These are phyloP conservation scores for Dimocarpus longan DNA, from an alignment of 345 rosid species.

Conservation along the genomic window DNA sequence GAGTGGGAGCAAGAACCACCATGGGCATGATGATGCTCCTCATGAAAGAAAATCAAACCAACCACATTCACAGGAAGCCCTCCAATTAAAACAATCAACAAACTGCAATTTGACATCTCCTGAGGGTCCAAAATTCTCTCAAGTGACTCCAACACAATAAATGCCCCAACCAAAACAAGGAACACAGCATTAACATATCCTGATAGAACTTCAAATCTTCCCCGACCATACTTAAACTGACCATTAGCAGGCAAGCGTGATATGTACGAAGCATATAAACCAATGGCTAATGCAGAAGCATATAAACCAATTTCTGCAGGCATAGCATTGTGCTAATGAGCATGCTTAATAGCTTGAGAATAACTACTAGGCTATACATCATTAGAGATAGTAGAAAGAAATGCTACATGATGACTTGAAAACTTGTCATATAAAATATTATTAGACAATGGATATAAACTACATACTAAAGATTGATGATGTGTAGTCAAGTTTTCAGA, in stretches of 20 bases:
- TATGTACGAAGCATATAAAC: slow-evolving; percentile 89
- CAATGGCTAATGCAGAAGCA: slow-evolving; percentile 95
- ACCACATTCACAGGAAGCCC: slow-evolving; percentile 85
- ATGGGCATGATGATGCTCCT: slow-evolving; percentile 99
- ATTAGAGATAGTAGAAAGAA: too few species aligned
- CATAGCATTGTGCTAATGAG: too few species aligned
- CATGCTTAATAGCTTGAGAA: too few species aligned
- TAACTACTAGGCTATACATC: too few species aligned
- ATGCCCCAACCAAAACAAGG: slow-evolving; percentile 82
- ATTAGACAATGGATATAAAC: too few species aligned
- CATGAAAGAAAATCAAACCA: slow-evolving; percentile 95
- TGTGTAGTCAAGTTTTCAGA: too few species aligned
- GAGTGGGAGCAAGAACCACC: slow-evolving; percentile 87
- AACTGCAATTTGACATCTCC: slow-evolving; percentile 85
- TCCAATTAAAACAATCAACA: slow-evolving; percentile 82
- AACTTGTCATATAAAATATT: too few species aligned
- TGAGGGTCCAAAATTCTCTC: slow-evolving; percentile 98
- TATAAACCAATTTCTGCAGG: too few species aligned
- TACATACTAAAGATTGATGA: too few species aligned
- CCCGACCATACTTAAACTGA: slow-evolving; percentile 96
- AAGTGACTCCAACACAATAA: slow-evolving; percentile 88
- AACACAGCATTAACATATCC: slow-evolving; percentile 95
- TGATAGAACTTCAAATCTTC: slow-evolving; percentile 90
- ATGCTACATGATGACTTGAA: too few species aligned
- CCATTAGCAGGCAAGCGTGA: slow-evolving; percentile 91